These are phyloP conservation scores for Adansonia gregorii DNA, from an alignment of 441 rosid genomes.

Conservation along the genomic window DNA sequence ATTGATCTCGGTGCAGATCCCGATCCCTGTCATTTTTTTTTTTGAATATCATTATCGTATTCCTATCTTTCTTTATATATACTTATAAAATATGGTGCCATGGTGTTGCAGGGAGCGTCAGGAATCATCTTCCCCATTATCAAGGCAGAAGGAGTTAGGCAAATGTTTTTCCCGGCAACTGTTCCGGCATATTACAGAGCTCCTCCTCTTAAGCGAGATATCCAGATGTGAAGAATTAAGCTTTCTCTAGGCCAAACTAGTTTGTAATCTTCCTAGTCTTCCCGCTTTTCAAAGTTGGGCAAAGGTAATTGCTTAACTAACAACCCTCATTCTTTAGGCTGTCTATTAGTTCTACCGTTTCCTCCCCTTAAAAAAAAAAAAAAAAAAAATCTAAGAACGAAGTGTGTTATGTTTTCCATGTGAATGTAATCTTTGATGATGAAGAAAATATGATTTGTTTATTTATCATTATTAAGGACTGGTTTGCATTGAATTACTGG, in stretches of 20 bases:
- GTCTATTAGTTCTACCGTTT: not conserved
- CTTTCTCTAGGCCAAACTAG: not conserved
- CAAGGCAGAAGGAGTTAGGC: slow-evolving; percentile 86
- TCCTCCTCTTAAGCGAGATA: slow-evolving; percentile 47
- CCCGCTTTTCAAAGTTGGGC: not conserved
- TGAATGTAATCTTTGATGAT: slow-evolving; percentile 1
- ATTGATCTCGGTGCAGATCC: slow-evolving; percentile 18
- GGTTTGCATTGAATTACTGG: not conserved
- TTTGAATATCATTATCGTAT: no score
- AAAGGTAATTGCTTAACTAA: not conserved
- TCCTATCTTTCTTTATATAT: not conserved
- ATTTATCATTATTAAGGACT: not conserved
- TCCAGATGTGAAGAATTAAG: not conserved
- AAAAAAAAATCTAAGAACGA: not conserved
- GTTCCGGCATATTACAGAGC: slow-evolving; percentile 84
- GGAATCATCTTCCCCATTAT: slow-evolving; percentile 91
- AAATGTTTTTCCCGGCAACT: slow-evolving; percentile 88
- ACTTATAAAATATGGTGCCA: not conserved
- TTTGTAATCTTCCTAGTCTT: not conserved
- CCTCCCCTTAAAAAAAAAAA: not conserved
- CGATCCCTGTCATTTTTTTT: not conserved
- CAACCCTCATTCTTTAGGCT: not conserved
- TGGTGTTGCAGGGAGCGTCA: slow-evolving; percentile 64
- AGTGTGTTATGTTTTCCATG: not conserved
- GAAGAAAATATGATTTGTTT: not conserved